Evolutionary conservation across 1,284 basidiomycete genomes (phyloP).

Genomic region (Tranzscheliella williamsii): DNA sequence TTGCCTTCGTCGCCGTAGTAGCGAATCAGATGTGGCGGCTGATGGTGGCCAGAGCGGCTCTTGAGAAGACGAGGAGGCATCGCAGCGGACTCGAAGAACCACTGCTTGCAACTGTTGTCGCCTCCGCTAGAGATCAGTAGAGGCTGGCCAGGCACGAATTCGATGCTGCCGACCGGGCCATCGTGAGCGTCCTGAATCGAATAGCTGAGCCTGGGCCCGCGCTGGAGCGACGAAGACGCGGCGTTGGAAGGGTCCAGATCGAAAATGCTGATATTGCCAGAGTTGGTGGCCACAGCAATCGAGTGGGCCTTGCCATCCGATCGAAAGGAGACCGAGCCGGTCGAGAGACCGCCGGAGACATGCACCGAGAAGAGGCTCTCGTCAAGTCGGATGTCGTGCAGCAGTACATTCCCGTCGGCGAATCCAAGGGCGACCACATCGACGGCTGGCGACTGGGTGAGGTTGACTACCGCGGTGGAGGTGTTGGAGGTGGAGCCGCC

Average conservation of each 20-base stretch:
- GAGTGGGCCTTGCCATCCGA: slow-evolving; percentile 70
- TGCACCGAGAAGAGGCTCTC: slow-evolving; percentile 77
- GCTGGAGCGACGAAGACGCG: slow-evolving; percentile 7
- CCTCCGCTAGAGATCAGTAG: slow-evolving; percentile 47
- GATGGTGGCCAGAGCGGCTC: slow-evolving; percentile 86
- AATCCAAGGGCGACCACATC: slow-evolving; percentile 93
- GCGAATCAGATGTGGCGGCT: slow-evolving; percentile 86
- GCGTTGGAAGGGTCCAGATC: slow-evolving; percentile 45
- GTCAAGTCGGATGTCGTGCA: slow-evolving; percentile 87
- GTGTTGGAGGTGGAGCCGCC: slow-evolving; percentile 33
- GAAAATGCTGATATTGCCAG: slow-evolving; percentile 56
- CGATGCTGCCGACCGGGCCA: slow-evolving; percentile 45
- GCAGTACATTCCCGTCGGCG: slow-evolving; percentile 79
- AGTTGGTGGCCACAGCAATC: slow-evolving; percentile 51
- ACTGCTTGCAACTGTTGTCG: slow-evolving; percentile 69
- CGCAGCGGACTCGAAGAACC: slow-evolving; percentile 82
- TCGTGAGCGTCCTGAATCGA: slow-evolving; percentile 58
- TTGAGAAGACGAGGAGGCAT: slow-evolving; percentile 77
- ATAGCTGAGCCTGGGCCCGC: slow-evolving; percentile 48
- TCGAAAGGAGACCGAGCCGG: slow-evolving; percentile 79
- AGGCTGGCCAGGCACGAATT: slow-evolving; percentile 51
- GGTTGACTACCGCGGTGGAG: slow-evolving; percentile 61
- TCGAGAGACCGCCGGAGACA: slow-evolving; percentile 65
- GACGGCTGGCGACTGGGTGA: slow-evolving; percentile 90
- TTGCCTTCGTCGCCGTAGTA: slow-evolving; percentile 97